phyloP scores from a whole-genome alignment of 371 early-diverging fungal species.

The Mucor sp. region DNA sequence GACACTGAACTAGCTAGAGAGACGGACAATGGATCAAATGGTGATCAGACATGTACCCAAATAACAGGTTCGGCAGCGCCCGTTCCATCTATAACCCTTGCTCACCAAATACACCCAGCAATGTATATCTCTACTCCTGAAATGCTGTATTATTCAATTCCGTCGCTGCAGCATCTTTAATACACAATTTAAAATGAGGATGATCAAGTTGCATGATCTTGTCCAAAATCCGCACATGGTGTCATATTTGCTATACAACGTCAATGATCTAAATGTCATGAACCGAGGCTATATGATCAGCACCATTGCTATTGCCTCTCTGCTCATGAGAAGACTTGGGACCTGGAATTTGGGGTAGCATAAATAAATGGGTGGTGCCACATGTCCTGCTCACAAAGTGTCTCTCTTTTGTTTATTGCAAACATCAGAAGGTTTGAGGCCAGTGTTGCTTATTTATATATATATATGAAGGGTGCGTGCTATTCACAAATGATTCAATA shows the following conservation, averaged over 20 bases:
- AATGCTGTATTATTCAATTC: neutral
- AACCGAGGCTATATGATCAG: neutral
- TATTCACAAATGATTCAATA: no score
- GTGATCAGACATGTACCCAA: neutral
- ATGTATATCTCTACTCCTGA: no score
- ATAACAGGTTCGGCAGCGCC: neutral
- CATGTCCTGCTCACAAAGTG: no score
- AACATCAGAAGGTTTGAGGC: no score
- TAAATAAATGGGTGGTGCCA: no score
- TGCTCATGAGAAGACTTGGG: neutral
- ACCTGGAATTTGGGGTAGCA: neutral
- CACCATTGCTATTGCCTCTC: neutral
- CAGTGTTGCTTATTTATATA: no score
- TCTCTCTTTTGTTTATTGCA: no score
- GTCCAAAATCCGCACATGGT: neutral
- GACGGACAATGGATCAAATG: neutral
- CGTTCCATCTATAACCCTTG: neutral
- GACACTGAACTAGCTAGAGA: neutral
- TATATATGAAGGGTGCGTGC: no score
- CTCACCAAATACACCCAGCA: no score
- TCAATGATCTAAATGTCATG: neutral
- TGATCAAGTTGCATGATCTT: neutral
- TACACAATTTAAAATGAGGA: neutral
- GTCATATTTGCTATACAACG: neutral
- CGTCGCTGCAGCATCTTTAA: neutral